A percentile compares a stretch with the other conserved stretches of the same genome.
phyloP scores from a whole-genome alignment of 2,329 filamentous ascomycete genomes.

The Coniochaeta sp. region DNA sequence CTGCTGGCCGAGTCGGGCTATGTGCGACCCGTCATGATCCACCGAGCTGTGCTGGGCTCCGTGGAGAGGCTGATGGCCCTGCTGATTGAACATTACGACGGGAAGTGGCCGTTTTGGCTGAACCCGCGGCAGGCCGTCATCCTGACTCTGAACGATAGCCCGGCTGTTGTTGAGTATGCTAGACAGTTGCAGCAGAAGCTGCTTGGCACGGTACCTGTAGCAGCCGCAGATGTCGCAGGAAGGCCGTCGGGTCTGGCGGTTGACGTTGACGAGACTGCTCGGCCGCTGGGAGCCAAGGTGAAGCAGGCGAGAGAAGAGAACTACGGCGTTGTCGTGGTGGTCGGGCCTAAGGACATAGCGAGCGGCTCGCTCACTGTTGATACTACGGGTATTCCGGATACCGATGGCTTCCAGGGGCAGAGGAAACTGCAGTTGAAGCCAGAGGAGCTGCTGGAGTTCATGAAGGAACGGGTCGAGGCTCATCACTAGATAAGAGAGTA shows the following conservation, averaged over 20 bases:
- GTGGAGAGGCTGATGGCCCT: slow-evolving; percentile 81
- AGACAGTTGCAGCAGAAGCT: slow-evolving; percentile 41
- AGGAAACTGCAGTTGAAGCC: slow-evolving; percentile 28
- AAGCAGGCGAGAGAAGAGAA: slow-evolving; percentile 63
- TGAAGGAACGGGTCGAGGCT: slow-evolving; percentile 37
- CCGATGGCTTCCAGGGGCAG: slow-evolving; percentile 24
- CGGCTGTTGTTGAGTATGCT: slow-evolving; percentile 43
- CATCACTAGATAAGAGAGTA: slow-evolving; percentile 42
- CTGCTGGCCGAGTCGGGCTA: slow-evolving; percentile 46
- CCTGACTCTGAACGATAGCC: slow-evolving; percentile 61
- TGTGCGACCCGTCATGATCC: slow-evolving; percentile 71
- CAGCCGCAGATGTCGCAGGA: slow-evolving; percentile 25
- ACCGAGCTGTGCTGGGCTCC: slow-evolving; percentile 77
- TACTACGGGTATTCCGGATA: slow-evolving; percentile 24
- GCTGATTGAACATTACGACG: slow-evolving; percentile 75
- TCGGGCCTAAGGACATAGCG: slow-evolving; percentile 61
- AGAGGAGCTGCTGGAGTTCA: slow-evolving; percentile 33
- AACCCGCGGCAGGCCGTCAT: slow-evolving; percentile 73
- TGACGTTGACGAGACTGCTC: slow-evolving; percentile 60
- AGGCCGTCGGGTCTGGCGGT: slow-evolving; percentile 58
- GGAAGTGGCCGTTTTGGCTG: slow-evolving; percentile 82
- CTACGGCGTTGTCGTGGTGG: slow-evolving; percentile 66
- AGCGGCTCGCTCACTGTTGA: slow-evolving; percentile 48
- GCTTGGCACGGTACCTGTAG: slow-evolving; percentile 31
- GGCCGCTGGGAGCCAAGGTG: slow-evolving; percentile 62